Evolutionary conservation across 2,329 filamentous ascomycete genomes (phyloP).

Genomic region (Xylariaceae sp.): DNA sequence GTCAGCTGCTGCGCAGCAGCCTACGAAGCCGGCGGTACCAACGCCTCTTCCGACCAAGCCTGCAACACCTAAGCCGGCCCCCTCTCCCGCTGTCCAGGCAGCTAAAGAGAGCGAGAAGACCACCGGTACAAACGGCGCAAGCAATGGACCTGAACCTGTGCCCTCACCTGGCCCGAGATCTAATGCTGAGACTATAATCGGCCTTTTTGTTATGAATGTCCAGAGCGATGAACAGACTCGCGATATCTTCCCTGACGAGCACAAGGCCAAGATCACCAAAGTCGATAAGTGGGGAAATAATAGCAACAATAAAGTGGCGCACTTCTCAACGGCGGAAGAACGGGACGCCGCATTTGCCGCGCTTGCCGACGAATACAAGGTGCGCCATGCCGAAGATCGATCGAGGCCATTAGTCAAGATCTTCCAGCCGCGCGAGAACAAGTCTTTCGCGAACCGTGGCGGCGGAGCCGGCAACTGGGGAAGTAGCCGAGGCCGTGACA

Average conservation of each 20-base stretch:
- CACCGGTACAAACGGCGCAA: constrained; percentile 47
- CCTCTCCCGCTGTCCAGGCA: constrained; percentile 35
- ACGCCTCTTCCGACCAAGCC: constrained; percentile 44
- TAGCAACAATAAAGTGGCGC: constrained; percentile 67
- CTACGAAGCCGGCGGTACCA: constrained; percentile 39
- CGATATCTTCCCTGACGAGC: constrained; percentile 76
- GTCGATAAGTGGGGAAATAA: constrained; percentile 73
- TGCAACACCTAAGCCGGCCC: constrained; percentile 41
- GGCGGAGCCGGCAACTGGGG: constrained; percentile 61
- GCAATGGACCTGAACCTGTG: constrained; percentile 46
- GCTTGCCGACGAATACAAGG: constrained; percentile 72
- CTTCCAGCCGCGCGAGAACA: constrained; percentile 64
- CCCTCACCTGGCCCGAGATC: constrained; percentile 57
- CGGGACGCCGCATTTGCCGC: constrained; percentile 73
- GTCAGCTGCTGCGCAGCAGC: constrained; percentile 31
- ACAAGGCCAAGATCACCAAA: constrained; percentile 72
- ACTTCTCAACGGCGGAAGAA: constrained; percentile 75
- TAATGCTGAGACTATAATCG: constrained; percentile 63
- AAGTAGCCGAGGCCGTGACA: constrained; percentile 58
- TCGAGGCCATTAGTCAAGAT: constrained; percentile 78
- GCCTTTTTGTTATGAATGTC: constrained; percentile 84
- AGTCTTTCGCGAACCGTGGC: constrained; percentile 52
- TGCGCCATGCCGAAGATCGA: constrained; percentile 63
- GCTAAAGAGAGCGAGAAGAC: constrained; percentile 54
- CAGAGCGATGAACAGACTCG: constrained; percentile 77